Evolutionary conservation across 176 grass and related monocot species (phyloP).

Genomic region (Elymus sibiricus): DNA sequence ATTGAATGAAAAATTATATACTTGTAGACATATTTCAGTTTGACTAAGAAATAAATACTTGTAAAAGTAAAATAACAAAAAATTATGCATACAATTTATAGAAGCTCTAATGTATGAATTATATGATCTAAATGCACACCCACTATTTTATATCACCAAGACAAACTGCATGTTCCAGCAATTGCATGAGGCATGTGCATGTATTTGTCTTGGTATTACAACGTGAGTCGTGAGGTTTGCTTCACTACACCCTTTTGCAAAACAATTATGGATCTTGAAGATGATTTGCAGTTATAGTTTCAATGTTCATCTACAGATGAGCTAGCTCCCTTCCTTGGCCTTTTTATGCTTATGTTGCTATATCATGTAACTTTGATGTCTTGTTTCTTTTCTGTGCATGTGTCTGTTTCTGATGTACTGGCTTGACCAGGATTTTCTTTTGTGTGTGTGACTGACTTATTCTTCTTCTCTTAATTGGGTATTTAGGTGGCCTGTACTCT

Average conservation of each 20-base stretch:
- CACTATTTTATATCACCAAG: not conserved
- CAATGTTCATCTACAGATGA: constrained; percentile 17
- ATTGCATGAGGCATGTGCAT: not conserved
- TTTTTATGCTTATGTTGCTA: constrained; percentile 5
- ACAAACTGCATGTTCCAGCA: not conserved
- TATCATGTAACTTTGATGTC: not conserved
- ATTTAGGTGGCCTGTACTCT: constrained; percentile 92
- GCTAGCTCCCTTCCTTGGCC: not conserved
- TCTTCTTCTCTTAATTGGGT: constrained; percentile 12
- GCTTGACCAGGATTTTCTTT: not conserved
- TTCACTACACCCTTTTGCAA: not conserved
- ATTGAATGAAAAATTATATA: not conserved
- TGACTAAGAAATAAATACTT: not conserved
- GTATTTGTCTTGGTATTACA: not conserved
- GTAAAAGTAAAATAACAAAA: not conserved
- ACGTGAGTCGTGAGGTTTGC: not conserved
- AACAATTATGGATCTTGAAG: not conserved
- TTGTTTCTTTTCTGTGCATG: not conserved
- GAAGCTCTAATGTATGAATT: not conserved
- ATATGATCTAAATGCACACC: not conserved
- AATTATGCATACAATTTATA: not conserved
- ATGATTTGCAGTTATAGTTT: not conserved
- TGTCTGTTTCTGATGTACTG: not conserved
- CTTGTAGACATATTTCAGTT: not conserved
- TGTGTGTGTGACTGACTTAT: not conserved